Evolutionary conservation across 1,284 basidiomycete species (phyloP), one percentile per base, ranked within the genome.

Genomic region (Singerocomus inundabilis): DNA sequence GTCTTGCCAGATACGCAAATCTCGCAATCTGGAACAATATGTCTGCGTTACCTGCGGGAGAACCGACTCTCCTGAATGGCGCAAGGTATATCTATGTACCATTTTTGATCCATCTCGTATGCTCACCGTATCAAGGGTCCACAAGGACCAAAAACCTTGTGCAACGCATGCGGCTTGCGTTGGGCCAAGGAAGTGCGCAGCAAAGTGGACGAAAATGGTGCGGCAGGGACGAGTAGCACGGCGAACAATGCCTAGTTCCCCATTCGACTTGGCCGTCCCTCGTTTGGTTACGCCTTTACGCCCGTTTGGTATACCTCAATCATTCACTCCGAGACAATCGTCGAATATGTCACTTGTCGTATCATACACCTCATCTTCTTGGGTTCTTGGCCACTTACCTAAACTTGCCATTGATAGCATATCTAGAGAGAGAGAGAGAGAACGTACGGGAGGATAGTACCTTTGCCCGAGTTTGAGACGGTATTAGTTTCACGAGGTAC

Each of bases 151-250:
- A 93, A 93, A 70, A 93, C 91, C 11, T 72, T 93, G 11, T 93
- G 91, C 72, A 93, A 93, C 64, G 91, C 91, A 1, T 93, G 90
- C 56, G 90, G 90, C 15, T 71, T 93, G 39, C 79, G 89, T 44
- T 92, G 88, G 85, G 90, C 90, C 42, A 92, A 92, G 70, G 77
- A 79, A 56, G 63, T 75, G 32, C 76, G 80, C 54, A 78, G 69
- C 57, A 69, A 67, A 47, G 64, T 61, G 24, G 72, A 71, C 28
- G 70, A 72, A n/a, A 63, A 54, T 15, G 35, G 41, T 31, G 44
- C 44, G 18, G 52, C 46, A 35, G 65, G 68, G 32, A 35, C 66
- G 38, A 52, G 55, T 30, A 44, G 29, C 44, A 45, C 64, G 29
- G 54, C 41, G 33, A 55, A 51, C 31, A 41, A 49, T 1, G 39